Percentiles rank a stretch among this genome's conserved stretches.
These are phyloP conservation scores for Naegleria lovaniensis DNA, from an alignment of 208 protist genomes.

Conservation along the genomic window DNA sequence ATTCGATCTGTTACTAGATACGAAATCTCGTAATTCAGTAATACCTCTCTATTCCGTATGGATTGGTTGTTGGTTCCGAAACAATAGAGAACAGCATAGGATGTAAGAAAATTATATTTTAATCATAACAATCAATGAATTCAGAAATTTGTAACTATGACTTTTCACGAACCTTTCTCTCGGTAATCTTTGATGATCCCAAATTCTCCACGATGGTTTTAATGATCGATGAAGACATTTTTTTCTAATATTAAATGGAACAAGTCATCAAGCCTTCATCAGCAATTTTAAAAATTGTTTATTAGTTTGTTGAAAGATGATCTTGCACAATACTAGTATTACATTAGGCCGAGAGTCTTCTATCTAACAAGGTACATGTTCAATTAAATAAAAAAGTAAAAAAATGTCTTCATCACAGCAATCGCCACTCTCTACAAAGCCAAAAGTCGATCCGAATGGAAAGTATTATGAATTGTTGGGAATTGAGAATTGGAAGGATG, in stretches of 20 bases:
- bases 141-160: no score
- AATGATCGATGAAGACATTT: neutral
- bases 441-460: neutral
- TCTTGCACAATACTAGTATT: no score
- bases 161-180: neutral
- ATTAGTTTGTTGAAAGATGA: no score
- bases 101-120: no score
- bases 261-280: no score
- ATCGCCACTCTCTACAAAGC: neutral
- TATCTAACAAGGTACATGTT: no score
- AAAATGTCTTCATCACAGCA: neutral
- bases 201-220: neutral
- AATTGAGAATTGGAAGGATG: neutral
- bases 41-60: neutral
- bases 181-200: neutral
- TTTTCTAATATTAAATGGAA: neutral
- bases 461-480: neutral
- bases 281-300: no score
- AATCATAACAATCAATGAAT: no score
- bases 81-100: no score
- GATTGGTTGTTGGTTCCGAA: no score
- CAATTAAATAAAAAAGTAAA: neutral
- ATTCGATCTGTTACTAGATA: neutral
- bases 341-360: no score
- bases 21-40: neutral